Evolutionary conservation across 352 stramenopile genomes (phyloP), one percentile per base, ranked within the genome.

Genomic region (Pythium volutum): DNA sequence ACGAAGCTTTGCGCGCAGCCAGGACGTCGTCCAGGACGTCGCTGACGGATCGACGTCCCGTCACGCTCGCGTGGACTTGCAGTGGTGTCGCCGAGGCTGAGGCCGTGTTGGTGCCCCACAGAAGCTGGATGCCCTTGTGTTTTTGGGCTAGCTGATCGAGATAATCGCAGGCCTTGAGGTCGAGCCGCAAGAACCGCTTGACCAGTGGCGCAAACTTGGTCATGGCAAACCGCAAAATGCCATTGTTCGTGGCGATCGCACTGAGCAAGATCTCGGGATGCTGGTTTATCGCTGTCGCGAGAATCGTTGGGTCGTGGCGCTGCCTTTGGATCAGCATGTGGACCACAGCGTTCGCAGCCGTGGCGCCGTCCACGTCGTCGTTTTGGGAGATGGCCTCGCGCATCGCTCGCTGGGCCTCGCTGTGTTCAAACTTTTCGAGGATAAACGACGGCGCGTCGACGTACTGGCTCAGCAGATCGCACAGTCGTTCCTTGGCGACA

Each of bases 191-290:
- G 46, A 92, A 92, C 6, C 70, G 58, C 65, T 89, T 88, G n/a
- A 91, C 83, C 3, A 70, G 53, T 0, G 77, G 69, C 4, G 81
- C 43, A 39, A 88, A 90, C 59, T 91, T 88, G 14, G 73, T 79
- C 58, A 93, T 90, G 6, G 69, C 68, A 26, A 91, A 91, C 20
- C 82, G 62, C 26, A 92, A 59, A 51, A 93, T 91, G 0, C 84
- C 79, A 11, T 81, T 76, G 60, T 91, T 89, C 15, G 81, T 59
- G 7, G 74, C 43, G 14, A 90, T 74, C 0, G 81, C 79, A 34
- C 66, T 85, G 41, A 88, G 54, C n/a, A 93, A 55, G 4, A 88
- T 82, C 56, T 89, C 84, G 4, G 79, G 81, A 18, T 71, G 81
- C n/a, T 77, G 71, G 41, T 84, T 88, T 59, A 90, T 77, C 0